Evolutionary conservation across 1,284 basidiomycete species (phyloP).

Genomic region (Inonotus hispidus): DNA sequence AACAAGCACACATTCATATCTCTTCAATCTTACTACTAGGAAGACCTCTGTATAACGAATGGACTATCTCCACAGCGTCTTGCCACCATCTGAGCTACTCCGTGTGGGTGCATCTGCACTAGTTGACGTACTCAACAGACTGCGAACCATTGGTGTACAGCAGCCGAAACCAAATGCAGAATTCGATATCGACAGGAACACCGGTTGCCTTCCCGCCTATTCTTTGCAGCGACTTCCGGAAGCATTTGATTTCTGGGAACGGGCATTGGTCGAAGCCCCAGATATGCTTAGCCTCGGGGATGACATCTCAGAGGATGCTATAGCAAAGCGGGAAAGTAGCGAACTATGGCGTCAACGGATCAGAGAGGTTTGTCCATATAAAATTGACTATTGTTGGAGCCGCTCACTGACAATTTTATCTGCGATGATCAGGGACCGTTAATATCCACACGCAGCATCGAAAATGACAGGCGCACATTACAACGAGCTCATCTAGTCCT

Average conservation of each 20-base stretch:
- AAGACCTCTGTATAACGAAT: conserved; percentile 3
- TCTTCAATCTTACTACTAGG: neutral
- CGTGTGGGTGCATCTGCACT: conserved; percentile 26
- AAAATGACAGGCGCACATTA: conserved; percentile 50
- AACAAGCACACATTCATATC: neutral
- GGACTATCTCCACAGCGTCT: conserved; percentile 30
- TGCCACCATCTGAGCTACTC: conserved; percentile 34
- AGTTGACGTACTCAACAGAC: conserved; percentile 25
- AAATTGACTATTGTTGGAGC: conserved; percentile 5
- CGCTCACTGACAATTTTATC: conserved; percentile 4
- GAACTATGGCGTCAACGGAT: conserved; percentile 66
- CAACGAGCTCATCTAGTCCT: conserved; percentile 88
- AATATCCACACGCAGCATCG: conserved; percentile 50
- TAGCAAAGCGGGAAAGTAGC: conserved; percentile 45
- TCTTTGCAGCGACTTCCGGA: conserved; percentile 56
- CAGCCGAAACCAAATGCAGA: conserved; percentile 28
- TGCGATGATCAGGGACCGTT: conserved; percentile 56
- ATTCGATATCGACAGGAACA: conserved; percentile 75
- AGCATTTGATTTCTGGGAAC: conserved; percentile 71
- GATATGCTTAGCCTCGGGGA: conserved; percentile 58
- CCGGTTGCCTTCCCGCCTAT: conserved; percentile 83
- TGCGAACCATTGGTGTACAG: conserved; percentile 18
- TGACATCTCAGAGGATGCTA: conserved; percentile 44
- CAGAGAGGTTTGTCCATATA: conserved; percentile 45
- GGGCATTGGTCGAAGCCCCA: conserved; percentile 50